phyloP scores from a whole-genome alignment of 2,329 filamentous ascomycete species.

The Cylindrodendrum hubeiense region DNA sequence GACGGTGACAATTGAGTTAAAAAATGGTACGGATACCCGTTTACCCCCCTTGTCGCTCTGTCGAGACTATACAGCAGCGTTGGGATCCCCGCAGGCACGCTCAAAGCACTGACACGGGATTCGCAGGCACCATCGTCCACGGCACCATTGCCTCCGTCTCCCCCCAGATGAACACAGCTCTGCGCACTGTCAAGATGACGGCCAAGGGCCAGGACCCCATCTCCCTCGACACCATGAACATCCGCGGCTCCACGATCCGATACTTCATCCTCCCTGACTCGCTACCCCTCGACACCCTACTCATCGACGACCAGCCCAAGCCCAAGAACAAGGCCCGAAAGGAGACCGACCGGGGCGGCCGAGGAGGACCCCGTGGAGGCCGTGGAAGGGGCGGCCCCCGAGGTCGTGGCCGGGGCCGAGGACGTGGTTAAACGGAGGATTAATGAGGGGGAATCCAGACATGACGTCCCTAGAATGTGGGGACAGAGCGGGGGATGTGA shows the following conservation, averaged over 20 bases:
- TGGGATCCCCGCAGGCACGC: background rate
- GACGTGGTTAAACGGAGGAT: constrained; percentile 41
- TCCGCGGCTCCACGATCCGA: constrained; percentile 94
- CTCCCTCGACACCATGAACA: constrained; percentile 93
- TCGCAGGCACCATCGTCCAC: constrained; percentile 89
- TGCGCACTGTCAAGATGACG: constrained; percentile 98
- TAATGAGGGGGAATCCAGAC: constrained; percentile 16
- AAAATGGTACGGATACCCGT: constrained; percentile 79
- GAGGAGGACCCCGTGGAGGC: constrained; percentile 67
- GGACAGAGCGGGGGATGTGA: constrained; percentile 30
- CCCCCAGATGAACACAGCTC: constrained; percentile 97
- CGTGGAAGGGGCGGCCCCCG: constrained; percentile 52
- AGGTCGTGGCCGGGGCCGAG: constrained; percentile 54
- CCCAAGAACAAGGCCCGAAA: constrained; percentile 99
- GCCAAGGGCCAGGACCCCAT: constrained; percentile 88
- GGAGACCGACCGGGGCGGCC: constrained; percentile 74
- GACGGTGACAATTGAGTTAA: constrained; percentile 97
- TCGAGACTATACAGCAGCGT: background rate
- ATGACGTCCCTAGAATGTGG: constrained; percentile 27
- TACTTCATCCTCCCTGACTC: constrained; percentile 98
- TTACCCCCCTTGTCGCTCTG: background rate
- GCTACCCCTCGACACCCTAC: constrained; percentile 91
- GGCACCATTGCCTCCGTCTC: constrained; percentile 97
- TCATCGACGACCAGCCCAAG: constrained; percentile 97
- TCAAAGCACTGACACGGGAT: constrained; percentile 25